Evolutionary conservation across 305 asterid genomes (phyloP), one percentile per base, ranked within the genome.

Genomic region (Lippia alba): DNA sequence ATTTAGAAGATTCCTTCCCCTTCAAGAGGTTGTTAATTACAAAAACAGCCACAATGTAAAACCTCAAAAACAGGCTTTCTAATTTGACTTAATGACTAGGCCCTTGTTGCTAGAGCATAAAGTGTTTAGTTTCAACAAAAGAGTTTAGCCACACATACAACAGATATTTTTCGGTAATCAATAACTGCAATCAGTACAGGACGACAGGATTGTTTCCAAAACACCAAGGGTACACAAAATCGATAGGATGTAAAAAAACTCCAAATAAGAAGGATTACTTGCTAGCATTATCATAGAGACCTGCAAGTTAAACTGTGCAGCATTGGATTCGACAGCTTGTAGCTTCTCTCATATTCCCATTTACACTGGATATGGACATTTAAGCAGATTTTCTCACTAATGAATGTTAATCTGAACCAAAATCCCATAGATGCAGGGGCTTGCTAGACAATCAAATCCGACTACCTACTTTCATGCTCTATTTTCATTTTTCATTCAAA

Each of bases 301-400:
- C 39, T 60, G 33, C 50, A 36, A 16, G 51, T 39, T 39, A 36
- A 16, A 60, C 3, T n/a, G 32, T 46, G 10, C 11, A 60, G 66
- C 51, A 60, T 40, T 51, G 50, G 66, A 30, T 9, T 39, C 45
- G 5, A 20, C 15, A 11, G 34, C 50, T 40, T 61, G 30, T 60
- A 40, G 41, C 34, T 40, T 61, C 34, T 40, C 18, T 19, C 34
- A 61, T 44, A 40, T 44, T 15, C 67, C 41, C 53, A 61, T 33
- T 60, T 24, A 36, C 50, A 60, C 48, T 34, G 32, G 6, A 40
- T 39, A 17, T 61, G 53, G 36, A 49, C 50, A 40, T 36, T 45
- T 15, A 60, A 34, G 9, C 39, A 20, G 39, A 60, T 2, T 15
- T 36, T 39, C 45, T 39, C 9, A 39, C 45, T 39, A 9, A 39